Conservation (phyloP, 768 basidiomycete genomes). For the Rickenella mellea region DNA sequence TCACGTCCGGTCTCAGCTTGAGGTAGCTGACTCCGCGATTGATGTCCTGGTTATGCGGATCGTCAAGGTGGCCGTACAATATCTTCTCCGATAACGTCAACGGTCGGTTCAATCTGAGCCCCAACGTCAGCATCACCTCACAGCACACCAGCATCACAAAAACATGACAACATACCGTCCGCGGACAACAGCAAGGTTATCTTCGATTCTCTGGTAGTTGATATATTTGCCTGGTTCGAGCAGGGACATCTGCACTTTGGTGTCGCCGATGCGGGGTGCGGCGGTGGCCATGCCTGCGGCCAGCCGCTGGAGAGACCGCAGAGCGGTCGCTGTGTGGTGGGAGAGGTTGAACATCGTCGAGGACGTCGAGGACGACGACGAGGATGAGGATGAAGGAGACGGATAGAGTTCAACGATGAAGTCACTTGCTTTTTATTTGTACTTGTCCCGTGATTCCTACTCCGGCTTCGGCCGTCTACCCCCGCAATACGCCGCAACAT, state of each 20-base stretch:
- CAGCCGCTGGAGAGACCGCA: slow-evolving; percentile 42
- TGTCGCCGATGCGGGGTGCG: slow-evolving; percentile 74
- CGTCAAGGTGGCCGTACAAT: slow-evolving; percentile 95
- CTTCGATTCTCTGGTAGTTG: slow-evolving; percentile 97
- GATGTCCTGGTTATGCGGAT: slow-evolving; percentile 86
- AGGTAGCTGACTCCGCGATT: slow-evolving; percentile 89
- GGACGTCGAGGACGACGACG: slow-evolving; percentile 16
- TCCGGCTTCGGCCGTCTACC: too few species aligned
- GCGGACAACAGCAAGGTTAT: slow-evolving; percentile 85
- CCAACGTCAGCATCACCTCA: slow-evolving; percentile 6
- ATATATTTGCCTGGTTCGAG: slow-evolving; percentile 78
- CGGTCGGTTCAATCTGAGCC: slow-evolving; percentile 69
- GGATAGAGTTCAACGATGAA: neutral
- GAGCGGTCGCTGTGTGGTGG: slow-evolving; percentile 40
- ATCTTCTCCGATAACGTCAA: slow-evolving; percentile 95
- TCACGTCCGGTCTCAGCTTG: slow-evolving; percentile 93
- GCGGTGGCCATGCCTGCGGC: slow-evolving; percentile 76
- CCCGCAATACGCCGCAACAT: too few species aligned
- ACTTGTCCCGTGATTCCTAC: too few species aligned
- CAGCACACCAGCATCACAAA: neutral
- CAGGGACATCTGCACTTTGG: slow-evolving; percentile 82
- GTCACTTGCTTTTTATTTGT: too few species aligned
- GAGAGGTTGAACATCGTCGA: slow-evolving; percentile 57
- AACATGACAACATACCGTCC: slow-evolving; percentile 50
- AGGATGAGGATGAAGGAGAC: neutral